A percentile compares a stretch with the other conserved stretches of the same genome.
Conservation (phyloP, 306 rosid species). For the Quercus suber region DNA sequence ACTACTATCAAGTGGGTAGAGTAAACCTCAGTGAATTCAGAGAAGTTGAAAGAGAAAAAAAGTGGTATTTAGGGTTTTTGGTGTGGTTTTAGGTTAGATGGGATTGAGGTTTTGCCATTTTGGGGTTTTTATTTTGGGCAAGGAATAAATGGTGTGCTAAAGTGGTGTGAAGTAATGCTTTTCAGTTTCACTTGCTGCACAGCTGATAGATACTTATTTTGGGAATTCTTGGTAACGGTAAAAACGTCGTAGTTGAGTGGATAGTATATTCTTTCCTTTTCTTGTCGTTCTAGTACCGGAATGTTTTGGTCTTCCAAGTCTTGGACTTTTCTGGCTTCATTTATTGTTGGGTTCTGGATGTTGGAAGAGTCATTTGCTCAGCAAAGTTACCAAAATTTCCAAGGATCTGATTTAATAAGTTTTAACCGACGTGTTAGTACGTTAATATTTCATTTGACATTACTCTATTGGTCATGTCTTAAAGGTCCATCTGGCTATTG, state of each 20-base stretch:
- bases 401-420: neutral
- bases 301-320: neutral
- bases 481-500: neutral
- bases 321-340: constrained; percentile 16
- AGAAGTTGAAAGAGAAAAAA: neutral
- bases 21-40: neutral
- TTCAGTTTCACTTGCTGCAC: neutral
- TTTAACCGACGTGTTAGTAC: neutral
- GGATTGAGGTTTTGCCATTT: neutral
- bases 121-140: neutral
- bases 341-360: neutral
- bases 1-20: neutral
- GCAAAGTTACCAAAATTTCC: neutral
- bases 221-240: neutral
- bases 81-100: neutral
- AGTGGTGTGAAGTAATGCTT: neutral
- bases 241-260: neutral
- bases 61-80: neutral
- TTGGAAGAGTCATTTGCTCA: neutral
- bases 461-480: neutral
- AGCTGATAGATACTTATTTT: neutral
- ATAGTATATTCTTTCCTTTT: neutral
- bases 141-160: neutral
- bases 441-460: neutral
- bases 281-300: neutral